Conservation (phyloP, 192 early-diverging fungal species). For the Mortierella antarctica region DNA sequence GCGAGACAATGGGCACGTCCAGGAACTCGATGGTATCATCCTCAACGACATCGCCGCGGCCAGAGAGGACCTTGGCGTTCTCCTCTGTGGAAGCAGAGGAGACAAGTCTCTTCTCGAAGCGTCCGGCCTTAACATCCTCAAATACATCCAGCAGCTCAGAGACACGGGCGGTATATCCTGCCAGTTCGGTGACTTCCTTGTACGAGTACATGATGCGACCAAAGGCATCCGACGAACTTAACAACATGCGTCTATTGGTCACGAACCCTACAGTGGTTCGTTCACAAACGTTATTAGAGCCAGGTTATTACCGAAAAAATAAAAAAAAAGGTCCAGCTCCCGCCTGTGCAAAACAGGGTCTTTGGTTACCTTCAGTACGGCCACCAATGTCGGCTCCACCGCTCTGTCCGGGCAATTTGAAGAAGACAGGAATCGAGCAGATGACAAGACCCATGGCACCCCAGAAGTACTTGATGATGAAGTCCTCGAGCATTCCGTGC, state of each 20-base stretch:
- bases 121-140: slow-evolving; percentile 85
- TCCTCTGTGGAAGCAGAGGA: slow-evolving; percentile 64
- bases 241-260: slow-evolving; percentile 79
- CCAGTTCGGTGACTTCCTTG: slow-evolving; percentile 94
- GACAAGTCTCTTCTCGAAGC: slow-evolving; percentile 79
- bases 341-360: no score
- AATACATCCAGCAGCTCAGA: slow-evolving; percentile 87
- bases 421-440: slow-evolving; percentile 90
- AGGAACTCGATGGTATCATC: slow-evolving; percentile 88
- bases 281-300: slow-evolving; percentile 3
- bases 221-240: slow-evolving; percentile 83
- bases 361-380: slow-evolving; percentile 63
- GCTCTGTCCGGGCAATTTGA: slow-evolving; percentile 55
- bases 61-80: slow-evolving; percentile 65
- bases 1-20: slow-evolving; percentile 93
- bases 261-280: slow-evolving; percentile 66
- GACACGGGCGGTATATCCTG: slow-evolving; percentile 93
- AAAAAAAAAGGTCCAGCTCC: not conserved
- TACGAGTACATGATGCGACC: slow-evolving; percentile 94
- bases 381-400: slow-evolving; percentile 53
- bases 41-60: slow-evolving; percentile 75
- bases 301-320: not conserved
- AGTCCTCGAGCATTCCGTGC: slow-evolving; percentile 97
- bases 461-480: slow-evolving; percentile 99
- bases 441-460: slow-evolving; percentile 89